Percentiles rank a stretch among this genome's conserved stretches.
These are phyloP conservation scores for Hermanozyma aechmeae DNA, from an alignment of 805 yeast genomes.

Conservation along the genomic window DNA sequence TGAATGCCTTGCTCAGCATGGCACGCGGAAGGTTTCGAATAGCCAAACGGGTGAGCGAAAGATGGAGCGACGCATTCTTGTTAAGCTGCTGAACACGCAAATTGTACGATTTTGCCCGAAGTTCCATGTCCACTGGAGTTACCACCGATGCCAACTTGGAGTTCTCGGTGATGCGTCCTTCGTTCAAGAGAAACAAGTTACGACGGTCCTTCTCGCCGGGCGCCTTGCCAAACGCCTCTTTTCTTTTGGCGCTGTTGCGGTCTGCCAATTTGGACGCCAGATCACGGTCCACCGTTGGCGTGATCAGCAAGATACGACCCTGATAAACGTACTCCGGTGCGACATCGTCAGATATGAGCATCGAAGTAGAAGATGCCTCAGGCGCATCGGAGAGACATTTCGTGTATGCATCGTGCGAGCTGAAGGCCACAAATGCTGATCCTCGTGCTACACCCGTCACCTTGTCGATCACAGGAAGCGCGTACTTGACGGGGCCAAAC, in stretches of 20 bases:
- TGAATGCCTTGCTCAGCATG: slow-evolving; percentile 79
- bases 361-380: slow-evolving; percentile 45
- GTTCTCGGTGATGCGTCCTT: slow-evolving; percentile 79
- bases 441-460: slow-evolving; percentile 85
- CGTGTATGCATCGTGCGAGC: slow-evolving; percentile 47
- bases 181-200: slow-evolving; percentile 78
- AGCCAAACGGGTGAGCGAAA: slow-evolving; percentile 92
- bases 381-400: slow-evolving; percentile 78
- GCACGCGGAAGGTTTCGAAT: slow-evolving; percentile 90
- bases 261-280: slow-evolving; percentile 71
- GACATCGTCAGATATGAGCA: slow-evolving; percentile 87
- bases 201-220: slow-evolving; percentile 77
- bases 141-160: slow-evolving; percentile 70
- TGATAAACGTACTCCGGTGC: slow-evolving; percentile 83
- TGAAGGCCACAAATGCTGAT: slow-evolving; percentile 89
- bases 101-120: slow-evolving; percentile 81
- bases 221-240: slow-evolving; percentile 69
- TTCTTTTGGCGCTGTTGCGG: slow-evolving; percentile 62
- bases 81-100: slow-evolving; percentile 83
- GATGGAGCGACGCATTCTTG: slow-evolving; percentile 83
- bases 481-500: slow-evolving; percentile 86
- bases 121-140: slow-evolving; percentile 65
- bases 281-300: slow-evolving; percentile 80
- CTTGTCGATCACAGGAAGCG: slow-evolving; percentile 85
- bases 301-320: slow-evolving; percentile 79